Base-by-base conservation (phyloP, 768 basidiomycete species). In the Pleurotus giganteus region DNA sequence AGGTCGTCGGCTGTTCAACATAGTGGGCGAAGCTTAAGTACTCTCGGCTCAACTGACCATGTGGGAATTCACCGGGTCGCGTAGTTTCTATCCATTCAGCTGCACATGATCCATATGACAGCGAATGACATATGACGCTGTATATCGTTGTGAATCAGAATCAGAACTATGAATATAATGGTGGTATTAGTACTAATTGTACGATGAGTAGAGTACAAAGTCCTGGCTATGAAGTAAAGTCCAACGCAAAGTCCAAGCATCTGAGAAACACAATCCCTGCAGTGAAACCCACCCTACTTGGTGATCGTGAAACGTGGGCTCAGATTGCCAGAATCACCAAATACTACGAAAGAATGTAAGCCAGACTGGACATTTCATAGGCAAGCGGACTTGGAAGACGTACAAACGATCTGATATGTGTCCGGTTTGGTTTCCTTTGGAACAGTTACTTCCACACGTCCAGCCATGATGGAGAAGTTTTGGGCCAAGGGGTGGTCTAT, bases 271-370 rank as follows among this genome's bases (percentile, higher is more conserved):
- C 17, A 29, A 39, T 19, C 23, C n/a, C 37, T 28, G 24, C 34
- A 49, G 39, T 13, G 11, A 9, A 56, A 13, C 19, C 42, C 37
- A 9, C 15, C 21, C 73, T 63, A 75, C 43, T 63, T 51, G 15
- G 60, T 64, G 55, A 84, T 83, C 11, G 70, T 71, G 60, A 84
- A 84, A 41, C 50, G 13, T 5, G 65, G 66, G 26, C 81, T 75
- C 49, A 67, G 74, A 60, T 82, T 77, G 28, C 81, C 81, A 47
- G 80, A 82, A 60, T 83, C 80, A 5, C 81, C 81, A 51, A 81
- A 73, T 42, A 83, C 81, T 81, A 54, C 19, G 51, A 39, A 55
- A 41, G 46, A 32, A 42, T 28, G n/a, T 29, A 52, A 42, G 19
- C 9, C 4, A 17, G 4, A 3, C 29, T 2, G 3, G 17, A 3